phyloP scores from a whole-genome alignment of 805 yeast species.

The Pichia ethanolica region DNA sequence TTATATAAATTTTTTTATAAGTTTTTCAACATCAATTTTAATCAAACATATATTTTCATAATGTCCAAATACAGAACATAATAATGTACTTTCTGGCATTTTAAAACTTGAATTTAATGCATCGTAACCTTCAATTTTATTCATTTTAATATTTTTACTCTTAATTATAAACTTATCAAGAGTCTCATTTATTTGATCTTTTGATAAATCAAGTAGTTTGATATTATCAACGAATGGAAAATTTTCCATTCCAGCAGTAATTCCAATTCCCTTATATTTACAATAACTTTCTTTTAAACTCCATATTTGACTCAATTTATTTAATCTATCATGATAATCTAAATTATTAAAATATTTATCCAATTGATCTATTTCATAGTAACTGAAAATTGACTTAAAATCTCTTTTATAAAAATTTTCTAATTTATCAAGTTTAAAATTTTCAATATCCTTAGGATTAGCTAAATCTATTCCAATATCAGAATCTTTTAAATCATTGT shows the following conservation, averaged over 20 bases:
- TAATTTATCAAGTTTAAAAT: slow-evolving; percentile 9
- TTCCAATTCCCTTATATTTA: slow-evolving; percentile 59
- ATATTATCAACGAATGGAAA: slow-evolving; percentile 18
- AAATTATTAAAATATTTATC: slow-evolving; percentile 5
- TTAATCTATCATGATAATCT: slow-evolving; percentile 12
- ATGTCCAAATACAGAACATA: slow-evolving; percentile 12
- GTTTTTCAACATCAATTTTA: slow-evolving; percentile 1
- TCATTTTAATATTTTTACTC: neutral
- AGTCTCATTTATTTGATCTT: slow-evolving; percentile 6
- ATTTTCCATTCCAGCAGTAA: slow-evolving; percentile 24
- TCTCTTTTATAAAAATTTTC: slow-evolving; percentile 18
- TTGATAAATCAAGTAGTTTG: slow-evolving; percentile 21
- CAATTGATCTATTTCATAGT: slow-evolving; percentile 24
- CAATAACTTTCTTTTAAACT: slow-evolving; percentile 73
- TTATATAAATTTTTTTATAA: neutral
- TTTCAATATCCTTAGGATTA: slow-evolving; percentile 25
- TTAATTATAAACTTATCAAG: neutral
- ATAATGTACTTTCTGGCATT: slow-evolving; percentile 3
- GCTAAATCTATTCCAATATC: slow-evolving; percentile 46
- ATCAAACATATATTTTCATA: slow-evolving; percentile 1
- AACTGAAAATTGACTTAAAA: slow-evolving; percentile 25
- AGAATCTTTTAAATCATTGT: neutral
- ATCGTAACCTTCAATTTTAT: neutral
- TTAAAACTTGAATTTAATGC: slow-evolving; percentile 5
- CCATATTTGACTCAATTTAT: slow-evolving; percentile 55